These are phyloP conservation scores for Boletus sp. DNA, from an alignment of 768 basidiomycete genomes.

Conservation along the genomic window DNA sequence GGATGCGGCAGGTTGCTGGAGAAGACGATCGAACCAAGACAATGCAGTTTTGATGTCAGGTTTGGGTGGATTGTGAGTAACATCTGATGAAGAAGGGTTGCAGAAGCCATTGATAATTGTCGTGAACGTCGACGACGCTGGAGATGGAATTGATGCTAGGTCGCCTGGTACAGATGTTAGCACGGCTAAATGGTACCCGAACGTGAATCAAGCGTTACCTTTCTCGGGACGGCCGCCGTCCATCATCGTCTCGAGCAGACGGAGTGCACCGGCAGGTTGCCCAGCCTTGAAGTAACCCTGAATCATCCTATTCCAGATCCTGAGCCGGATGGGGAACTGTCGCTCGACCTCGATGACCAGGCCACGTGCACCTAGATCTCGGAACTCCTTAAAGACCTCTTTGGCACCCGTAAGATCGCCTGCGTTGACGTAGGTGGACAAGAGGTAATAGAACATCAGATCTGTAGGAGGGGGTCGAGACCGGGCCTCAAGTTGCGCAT, in stretches of 20 bases:
- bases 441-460: constrained; percentile 49
- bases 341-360: constrained; percentile 21
- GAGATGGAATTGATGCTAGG: constrained; percentile 46
- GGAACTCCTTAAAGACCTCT: constrained; percentile 63
- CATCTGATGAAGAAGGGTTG: constrained; percentile 32
- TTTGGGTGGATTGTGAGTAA: background rate
- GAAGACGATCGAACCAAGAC: constrained; percentile 67
- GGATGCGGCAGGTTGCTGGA: constrained; percentile 39
- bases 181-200: background rate
- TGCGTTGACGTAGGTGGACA: constrained; percentile 54
- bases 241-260: constrained; percentile 69
- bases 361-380: constrained; percentile 37
- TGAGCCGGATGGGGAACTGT: constrained; percentile 36
- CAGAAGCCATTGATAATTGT: constrained; percentile 66
- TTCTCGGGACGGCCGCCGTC: constrained; percentile 32
- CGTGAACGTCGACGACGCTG: constrained; percentile 61
- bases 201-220: constrained; percentile 1
- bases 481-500: constrained; percentile 53
- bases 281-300: constrained; percentile 66
- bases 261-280: constrained; percentile 59
- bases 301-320: constrained; percentile 75
- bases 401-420: constrained; percentile 49
- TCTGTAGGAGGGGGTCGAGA: constrained; percentile 29
- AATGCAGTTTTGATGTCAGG: constrained; percentile 60
- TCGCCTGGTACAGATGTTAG: constrained; percentile 12